A percentile compares a stretch with the other conserved stretches of the same genome.
Conservation (phyloP, 75 land plant species). For the Picea sitchensis region DNA sequence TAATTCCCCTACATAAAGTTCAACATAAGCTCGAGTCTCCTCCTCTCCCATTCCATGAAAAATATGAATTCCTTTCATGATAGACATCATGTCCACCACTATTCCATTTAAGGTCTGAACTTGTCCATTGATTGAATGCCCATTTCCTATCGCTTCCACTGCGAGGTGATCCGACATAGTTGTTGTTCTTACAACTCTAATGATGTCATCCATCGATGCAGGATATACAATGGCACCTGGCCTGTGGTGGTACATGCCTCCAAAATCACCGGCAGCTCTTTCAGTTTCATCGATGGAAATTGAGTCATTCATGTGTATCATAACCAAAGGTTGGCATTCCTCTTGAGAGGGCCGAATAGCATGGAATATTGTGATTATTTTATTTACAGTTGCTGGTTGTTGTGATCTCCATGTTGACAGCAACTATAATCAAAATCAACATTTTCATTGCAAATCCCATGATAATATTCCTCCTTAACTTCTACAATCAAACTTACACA, state of each 20-base stretch:
- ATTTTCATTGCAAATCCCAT: background rate
- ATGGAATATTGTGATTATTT: background rate
- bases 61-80: too few species aligned
- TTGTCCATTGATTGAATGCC: too few species aligned
- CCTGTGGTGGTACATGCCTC: background rate
- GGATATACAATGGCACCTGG: slow-evolving; percentile 32
- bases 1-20: slow-evolving; percentile 6
- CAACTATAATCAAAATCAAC: background rate
- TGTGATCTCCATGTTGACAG: background rate
- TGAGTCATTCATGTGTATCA: background rate
- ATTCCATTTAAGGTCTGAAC: too few species aligned
- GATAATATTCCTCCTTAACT: background rate
- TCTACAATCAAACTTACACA: too few species aligned
- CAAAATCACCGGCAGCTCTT: slow-evolving; percentile 19
- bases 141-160: slow-evolving; percentile 12
- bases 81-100: too few species aligned
- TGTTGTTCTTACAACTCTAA: slow-evolving; percentile 13
- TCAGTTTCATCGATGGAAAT: background rate
- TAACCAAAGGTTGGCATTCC: background rate
- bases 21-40: slow-evolving; percentile 19
- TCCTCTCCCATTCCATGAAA: too few species aligned
- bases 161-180: slow-evolving; percentile 13
- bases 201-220: background rate
- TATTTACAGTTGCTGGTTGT: background rate
- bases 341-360: background rate